Conservation (phyloP, 1,284 basidiomycete genomes). For the Amanita bisporigera region DNA sequence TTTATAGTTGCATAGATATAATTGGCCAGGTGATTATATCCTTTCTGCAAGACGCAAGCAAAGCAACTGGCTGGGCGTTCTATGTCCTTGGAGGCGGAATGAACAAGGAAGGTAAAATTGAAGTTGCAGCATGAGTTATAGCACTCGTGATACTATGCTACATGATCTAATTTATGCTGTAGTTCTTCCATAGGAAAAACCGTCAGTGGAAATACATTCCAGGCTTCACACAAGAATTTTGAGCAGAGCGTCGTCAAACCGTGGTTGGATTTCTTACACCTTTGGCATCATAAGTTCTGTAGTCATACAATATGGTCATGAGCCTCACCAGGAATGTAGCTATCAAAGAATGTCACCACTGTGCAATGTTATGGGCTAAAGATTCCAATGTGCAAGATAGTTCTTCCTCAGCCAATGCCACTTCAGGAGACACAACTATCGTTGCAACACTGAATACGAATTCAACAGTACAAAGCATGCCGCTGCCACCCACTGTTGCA, state of each 20-base stretch:
- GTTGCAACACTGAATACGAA: too few relatives aligned
- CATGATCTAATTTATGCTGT: background rate
- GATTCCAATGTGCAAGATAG: too few relatives aligned
- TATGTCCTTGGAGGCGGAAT: background rate
- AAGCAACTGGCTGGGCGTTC: conserved; percentile 3
- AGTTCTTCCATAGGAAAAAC: background rate
- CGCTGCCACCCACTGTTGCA: background rate
- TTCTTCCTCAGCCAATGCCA: background rate
- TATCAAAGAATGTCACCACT: background rate
- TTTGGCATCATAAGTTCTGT: background rate
- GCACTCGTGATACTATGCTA: too few relatives aligned
- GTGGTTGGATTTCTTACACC: background rate
- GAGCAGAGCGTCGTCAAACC: background rate
- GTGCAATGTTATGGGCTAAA: background rate
- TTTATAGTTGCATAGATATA: background rate
- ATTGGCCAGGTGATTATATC: background rate
- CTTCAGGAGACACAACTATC: background rate
- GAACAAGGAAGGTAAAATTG: background rate
- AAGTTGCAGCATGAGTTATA: background rate
- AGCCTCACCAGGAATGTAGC: background rate
- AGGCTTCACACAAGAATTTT: background rate
- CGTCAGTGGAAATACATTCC: background rate
- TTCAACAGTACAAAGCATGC: background rate
- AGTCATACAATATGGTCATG: background rate
- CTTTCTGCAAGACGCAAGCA: background rate